These are phyloP conservation scores for Marasmius fiardii DNA, from an alignment of 1,284 basidiomycete species.

Conservation along the genomic window DNA sequence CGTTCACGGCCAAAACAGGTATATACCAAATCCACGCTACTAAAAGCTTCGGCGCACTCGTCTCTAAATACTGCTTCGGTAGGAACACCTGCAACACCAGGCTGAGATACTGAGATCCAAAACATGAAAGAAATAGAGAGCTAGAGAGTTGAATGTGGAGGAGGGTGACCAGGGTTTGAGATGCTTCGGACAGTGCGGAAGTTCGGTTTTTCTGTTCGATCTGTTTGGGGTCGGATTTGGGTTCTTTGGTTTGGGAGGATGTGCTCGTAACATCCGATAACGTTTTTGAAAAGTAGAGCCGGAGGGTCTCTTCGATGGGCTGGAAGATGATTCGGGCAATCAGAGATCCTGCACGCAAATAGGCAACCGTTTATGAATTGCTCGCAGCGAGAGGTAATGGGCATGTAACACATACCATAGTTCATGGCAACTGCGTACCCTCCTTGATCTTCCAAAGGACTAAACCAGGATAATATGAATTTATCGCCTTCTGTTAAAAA, in stretches of 20 bases:
- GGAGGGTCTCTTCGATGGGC: constrained; percentile 87
- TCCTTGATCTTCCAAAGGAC: constrained; percentile 83
- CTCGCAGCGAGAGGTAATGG: neutral
- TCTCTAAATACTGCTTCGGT: constrained; percentile 64
- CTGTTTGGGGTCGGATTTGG: too few relatives aligned
- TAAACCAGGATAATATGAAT: constrained; percentile 79
- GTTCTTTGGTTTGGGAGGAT: neutral
- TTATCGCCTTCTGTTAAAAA: constrained; percentile 96
- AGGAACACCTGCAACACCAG: constrained; percentile 69
- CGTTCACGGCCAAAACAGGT: constrained; percentile 85
- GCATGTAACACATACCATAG: constrained; percentile 64
- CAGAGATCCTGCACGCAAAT: constrained; percentile 66
- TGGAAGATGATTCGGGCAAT: constrained; percentile 90
- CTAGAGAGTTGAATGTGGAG: constrained; percentile 70
- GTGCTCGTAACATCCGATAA: constrained; percentile 36
- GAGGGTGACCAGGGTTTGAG: constrained; percentile 45
- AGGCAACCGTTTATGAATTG: neutral
- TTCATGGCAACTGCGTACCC: constrained; percentile 94
- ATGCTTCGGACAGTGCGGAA: constrained; percentile 33
- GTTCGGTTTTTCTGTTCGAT: neutral
- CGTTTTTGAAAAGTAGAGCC: constrained; percentile 81
- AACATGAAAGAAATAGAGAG: constrained; percentile 67
- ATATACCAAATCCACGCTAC: constrained; percentile 82
- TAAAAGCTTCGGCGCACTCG: constrained; percentile 75
- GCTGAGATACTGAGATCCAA: constrained; percentile 73